phyloP scores from a whole-genome alignment of 2,329 filamentous ascomycete genomes.

The Sporothrix dimorphospora region DNA sequence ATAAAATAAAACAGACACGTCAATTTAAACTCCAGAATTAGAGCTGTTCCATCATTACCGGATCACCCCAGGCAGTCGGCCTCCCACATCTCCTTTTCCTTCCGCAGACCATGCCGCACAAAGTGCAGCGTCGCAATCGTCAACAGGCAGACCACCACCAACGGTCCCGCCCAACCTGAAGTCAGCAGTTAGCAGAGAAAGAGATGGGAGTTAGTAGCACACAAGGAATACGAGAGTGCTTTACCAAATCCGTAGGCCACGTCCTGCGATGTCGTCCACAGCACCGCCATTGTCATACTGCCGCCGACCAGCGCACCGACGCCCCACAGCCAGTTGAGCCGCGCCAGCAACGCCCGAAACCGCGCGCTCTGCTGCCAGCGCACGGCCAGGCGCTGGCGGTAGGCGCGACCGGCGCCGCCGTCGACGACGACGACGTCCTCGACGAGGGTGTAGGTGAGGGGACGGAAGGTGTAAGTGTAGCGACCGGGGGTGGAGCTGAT shows the following conservation, averaged over 20 bases:
- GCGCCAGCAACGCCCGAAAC: background rate
- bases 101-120: background rate
- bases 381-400: background rate
- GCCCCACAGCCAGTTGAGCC: background rate
- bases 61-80: background rate
- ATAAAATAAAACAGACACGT: background rate
- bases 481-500: slow-evolving; percentile 2
- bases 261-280: background rate
- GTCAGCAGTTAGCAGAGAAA: no score
- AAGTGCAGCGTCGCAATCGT: background rate
- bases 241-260: slow-evolving; percentile 11
- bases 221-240: no score
- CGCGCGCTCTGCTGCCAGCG: slow-evolving; percentile 2
- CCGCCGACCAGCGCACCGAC: background rate
- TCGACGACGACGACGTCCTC: slow-evolving; percentile 1
- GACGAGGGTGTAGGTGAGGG: background rate
- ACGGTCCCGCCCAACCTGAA: slow-evolving; percentile 4
- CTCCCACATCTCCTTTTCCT: background rate
- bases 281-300: background rate
- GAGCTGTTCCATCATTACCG: no score
- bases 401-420: background rate
- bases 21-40: no score
- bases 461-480: background rate
- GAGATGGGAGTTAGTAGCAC: no score
- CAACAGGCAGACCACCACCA: background rate